phyloP scores from a whole-genome alignment of 495 filamentous ascomycete genomes.

The Bacidia rubella region DNA sequence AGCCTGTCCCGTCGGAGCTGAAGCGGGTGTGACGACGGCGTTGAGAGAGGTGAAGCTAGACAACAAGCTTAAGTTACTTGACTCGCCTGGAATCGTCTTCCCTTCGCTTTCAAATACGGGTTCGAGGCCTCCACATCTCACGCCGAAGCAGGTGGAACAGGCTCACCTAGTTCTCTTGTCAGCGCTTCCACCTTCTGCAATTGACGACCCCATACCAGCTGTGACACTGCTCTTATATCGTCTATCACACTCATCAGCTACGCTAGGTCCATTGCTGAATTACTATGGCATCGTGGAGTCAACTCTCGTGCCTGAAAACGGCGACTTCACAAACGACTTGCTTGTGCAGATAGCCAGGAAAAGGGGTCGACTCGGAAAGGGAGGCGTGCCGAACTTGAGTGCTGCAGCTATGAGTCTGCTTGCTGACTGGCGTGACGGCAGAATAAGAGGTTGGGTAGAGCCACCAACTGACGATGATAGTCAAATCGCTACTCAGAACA shows the following conservation, averaged over 20 bases:
- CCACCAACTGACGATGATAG: conserved; percentile 43
- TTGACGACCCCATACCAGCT: conserved; percentile 78
- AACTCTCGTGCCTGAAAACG: conserved; percentile 44
- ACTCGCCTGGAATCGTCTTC: conserved; percentile 94
- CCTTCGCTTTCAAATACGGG: conserved; percentile 37
- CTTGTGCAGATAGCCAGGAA: conserved; percentile 88
- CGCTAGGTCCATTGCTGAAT: conserved; percentile 59
- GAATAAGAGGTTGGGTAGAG: conserved; percentile 85
- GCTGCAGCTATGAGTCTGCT: conserved; percentile 86
- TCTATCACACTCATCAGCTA: conserved; percentile 50
- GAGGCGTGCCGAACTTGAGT: conserved; percentile 76
- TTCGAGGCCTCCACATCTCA: conserved; percentile 27
- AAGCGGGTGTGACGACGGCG: conserved; percentile 84
- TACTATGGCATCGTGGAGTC: conserved; percentile 65
- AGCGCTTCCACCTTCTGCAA: conserved; percentile 84
- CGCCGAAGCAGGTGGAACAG: conserved; percentile 53
- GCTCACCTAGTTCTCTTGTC: conserved; percentile 80
- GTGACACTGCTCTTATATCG: conserved; percentile 68
- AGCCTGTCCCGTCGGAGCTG: conserved; percentile 79
- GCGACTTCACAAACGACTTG: conserved; percentile 81
- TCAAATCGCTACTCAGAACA: not conserved
- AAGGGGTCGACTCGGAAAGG: conserved; percentile 75
- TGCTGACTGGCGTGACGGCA: conserved; percentile 88
- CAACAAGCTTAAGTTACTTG: conserved; percentile 84
- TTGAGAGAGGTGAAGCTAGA: conserved; percentile 87